These are phyloP conservation scores for Epichloe gansuensis DNA, from an alignment of 2,329 filamentous ascomycete species.

Conservation along the genomic window DNA sequence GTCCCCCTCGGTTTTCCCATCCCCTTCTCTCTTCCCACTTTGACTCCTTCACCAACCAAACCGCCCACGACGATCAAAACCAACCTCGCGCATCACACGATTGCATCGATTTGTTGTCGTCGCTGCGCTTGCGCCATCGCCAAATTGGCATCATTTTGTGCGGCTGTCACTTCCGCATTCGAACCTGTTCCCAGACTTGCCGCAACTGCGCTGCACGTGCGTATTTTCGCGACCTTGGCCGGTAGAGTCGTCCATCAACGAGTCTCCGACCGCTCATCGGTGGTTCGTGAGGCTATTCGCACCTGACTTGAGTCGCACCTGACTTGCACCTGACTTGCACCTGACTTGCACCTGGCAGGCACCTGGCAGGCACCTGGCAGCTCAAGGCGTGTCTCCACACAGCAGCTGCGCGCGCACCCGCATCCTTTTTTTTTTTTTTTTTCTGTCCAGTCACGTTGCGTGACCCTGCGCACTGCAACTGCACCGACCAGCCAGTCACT, in stretches of 20 bases:
- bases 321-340: background rate
- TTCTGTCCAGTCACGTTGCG: conserved; percentile 14
- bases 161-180: conserved; percentile 18
- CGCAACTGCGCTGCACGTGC: conserved; percentile 11
- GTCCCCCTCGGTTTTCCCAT: conserved; percentile 11
- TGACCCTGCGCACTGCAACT: conserved; percentile 4
- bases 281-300: conserved; percentile 30
- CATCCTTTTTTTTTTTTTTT: conserved; percentile 5
- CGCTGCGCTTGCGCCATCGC: conserved; percentile 22
- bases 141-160: conserved; percentile 25
- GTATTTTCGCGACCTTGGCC: conserved; percentile 9
- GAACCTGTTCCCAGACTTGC: conserved; percentile 13
- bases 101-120: conserved; percentile 30
- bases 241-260: conserved; percentile 7
- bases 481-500: conserved; percentile 4
- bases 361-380: conserved; percentile 5
- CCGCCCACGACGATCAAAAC: conserved; percentile 21
- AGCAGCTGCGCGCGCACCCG: conserved; percentile 8
- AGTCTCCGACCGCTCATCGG: conserved; percentile 11
- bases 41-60: conserved; percentile 22
- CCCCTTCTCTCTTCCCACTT: conserved; percentile 13
- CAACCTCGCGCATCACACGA: conserved; percentile 13
- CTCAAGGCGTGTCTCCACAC: conserved; percentile 7
- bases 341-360: background rate
- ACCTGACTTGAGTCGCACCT: conserved; percentile 8